These are phyloP conservation scores for Forsythia suspensa DNA, from an alignment of 257 asterid species.

Conservation along the genomic window DNA sequence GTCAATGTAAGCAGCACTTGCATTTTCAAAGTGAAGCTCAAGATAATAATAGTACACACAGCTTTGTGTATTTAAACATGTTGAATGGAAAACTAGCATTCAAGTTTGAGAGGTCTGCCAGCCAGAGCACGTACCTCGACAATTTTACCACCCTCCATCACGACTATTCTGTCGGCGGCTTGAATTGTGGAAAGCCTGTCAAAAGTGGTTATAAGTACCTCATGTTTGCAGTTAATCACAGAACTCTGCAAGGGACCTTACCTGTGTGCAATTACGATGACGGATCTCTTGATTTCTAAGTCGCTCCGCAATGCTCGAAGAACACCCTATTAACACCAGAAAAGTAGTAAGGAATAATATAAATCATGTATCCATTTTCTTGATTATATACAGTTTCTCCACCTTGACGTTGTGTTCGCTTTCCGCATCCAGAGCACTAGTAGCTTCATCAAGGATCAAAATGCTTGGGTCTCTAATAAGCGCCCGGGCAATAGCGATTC, in stretches of 20 bases:
- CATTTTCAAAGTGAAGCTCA: neutral
- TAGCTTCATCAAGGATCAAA: slow-evolving; percentile 93
- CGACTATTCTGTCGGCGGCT: slow-evolving; percentile 84
- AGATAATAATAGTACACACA: neutral
- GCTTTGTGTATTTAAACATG: neutral
- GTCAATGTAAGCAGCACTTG: neutral
- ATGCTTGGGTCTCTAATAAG: slow-evolving; percentile 86
- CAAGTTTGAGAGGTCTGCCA: neutral
- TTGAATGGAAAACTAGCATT: neutral
- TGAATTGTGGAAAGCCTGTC: slow-evolving; percentile 88
- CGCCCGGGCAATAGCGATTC: slow-evolving; percentile 95
- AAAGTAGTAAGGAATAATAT: slow-evolving; percentile 20
- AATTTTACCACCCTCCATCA: slow-evolving; percentile 80
- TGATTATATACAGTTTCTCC: slow-evolving; percentile 2
- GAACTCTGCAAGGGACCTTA: slow-evolving; percentile 21
- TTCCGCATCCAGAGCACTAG: slow-evolving; percentile 96
- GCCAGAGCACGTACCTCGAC: slow-evolving; percentile 61
- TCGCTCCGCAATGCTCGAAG: slow-evolving; percentile 66
- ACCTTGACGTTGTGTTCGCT: slow-evolving; percentile 95
- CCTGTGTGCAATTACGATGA: slow-evolving; percentile 88
- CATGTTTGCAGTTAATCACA: neutral
- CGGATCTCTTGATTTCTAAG: slow-evolving; percentile 62
- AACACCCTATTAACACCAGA: slow-evolving; percentile 52
- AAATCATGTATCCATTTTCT: slow-evolving; percentile 2
- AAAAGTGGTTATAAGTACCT: slow-evolving; percentile 23